Conservation (phyloP, 108 stramenopile genomes). For the Skeletonema potamos region DNA sequence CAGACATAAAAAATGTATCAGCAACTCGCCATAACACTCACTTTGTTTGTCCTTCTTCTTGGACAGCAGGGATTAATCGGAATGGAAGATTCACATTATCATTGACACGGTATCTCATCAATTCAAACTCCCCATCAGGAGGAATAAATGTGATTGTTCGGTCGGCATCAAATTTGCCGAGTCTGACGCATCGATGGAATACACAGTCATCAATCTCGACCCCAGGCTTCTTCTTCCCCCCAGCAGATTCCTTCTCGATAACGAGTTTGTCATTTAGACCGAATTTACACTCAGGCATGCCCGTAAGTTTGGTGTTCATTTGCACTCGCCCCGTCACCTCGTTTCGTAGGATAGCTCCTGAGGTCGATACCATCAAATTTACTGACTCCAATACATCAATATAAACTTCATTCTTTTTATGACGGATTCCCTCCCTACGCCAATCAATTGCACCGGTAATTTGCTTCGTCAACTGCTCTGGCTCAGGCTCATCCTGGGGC, state of each 20-base stretch:
- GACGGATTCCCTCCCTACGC: constrained; percentile 96
- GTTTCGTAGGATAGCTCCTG: constrained; percentile 88
- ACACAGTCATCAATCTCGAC: constrained; percentile 99
- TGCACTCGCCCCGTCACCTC: constrained; percentile 96
- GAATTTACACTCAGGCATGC: constrained; percentile 98
- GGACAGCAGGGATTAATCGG: constrained; percentile 94
- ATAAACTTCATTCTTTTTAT: constrained; percentile 99
- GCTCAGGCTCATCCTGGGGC: constrained; percentile 80
- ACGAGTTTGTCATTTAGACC: constrained; percentile 99
- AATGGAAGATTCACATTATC: constrained; percentile 97
- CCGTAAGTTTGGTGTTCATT: constrained; percentile 98
- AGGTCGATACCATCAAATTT: constrained; percentile 91
- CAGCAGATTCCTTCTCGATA: constrained; percentile 93
- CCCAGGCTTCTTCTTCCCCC: constrained; percentile 73
- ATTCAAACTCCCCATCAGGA: constrained; percentile 99
- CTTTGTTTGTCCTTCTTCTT: constrained; percentile 93
- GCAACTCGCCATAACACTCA: constrained; percentile 37
- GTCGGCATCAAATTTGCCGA: constrained; percentile 99
- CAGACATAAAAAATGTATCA: neutral
- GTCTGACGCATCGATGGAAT: constrained; percentile 96
- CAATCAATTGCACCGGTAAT: constrained; percentile 99
- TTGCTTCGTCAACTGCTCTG: constrained; percentile 87
- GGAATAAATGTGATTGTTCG: constrained; percentile 99
- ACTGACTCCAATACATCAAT: constrained; percentile 98
- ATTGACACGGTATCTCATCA: constrained; percentile 98